These are phyloP conservation scores for Lithospermum erythrorhizon DNA, from an alignment of 257 asterid genomes.

Conservation along the genomic window DNA sequence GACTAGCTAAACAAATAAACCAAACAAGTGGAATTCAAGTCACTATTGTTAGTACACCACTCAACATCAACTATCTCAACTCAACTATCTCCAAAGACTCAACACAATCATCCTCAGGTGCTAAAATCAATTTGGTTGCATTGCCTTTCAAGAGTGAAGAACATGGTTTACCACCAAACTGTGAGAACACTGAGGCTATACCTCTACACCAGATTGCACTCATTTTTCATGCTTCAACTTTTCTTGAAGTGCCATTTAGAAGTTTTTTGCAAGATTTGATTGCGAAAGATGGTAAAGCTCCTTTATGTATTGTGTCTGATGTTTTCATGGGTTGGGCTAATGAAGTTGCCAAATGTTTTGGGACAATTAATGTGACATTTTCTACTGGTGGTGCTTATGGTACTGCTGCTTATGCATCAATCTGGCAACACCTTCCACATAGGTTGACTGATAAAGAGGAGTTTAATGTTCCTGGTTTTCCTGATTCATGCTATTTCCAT, in stretches of 20 bases:
- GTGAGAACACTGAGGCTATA: conserved; percentile 66
- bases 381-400: conserved; percentile 86
- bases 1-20: conserved; percentile 16
- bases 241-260: conserved; percentile 33
- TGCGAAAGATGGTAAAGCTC: conserved; percentile 35
- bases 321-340: conserved; percentile 62
- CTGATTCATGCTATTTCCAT: conserved; percentile 39
- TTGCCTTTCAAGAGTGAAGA: conserved; percentile 45
- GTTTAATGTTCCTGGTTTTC: conserved; percentile 48
- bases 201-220: conserved; percentile 30
- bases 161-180: conserved; percentile 60
- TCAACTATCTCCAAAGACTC: conserved; percentile 15
- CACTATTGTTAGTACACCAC: conserved; percentile 18
- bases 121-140: conserved; percentile 26
- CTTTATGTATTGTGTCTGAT: conserved; percentile 78
- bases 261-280: conserved; percentile 24
- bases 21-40: conserved; percentile 11
- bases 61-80: conserved; percentile 33
- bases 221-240: conserved; percentile 36
- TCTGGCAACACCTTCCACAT: conserved; percentile 82
- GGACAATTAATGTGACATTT: conserved; percentile 40
- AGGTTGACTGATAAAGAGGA: conserved; percentile 23
- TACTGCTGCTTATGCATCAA: conserved; percentile 52
- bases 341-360: conserved; percentile 47
- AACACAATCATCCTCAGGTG: background rate